Percentiles rank a stretch among this genome's conserved stretches.
Conservation (phyloP, 108 stramenopile genomes). For the Cyclotella cryptica region DNA sequence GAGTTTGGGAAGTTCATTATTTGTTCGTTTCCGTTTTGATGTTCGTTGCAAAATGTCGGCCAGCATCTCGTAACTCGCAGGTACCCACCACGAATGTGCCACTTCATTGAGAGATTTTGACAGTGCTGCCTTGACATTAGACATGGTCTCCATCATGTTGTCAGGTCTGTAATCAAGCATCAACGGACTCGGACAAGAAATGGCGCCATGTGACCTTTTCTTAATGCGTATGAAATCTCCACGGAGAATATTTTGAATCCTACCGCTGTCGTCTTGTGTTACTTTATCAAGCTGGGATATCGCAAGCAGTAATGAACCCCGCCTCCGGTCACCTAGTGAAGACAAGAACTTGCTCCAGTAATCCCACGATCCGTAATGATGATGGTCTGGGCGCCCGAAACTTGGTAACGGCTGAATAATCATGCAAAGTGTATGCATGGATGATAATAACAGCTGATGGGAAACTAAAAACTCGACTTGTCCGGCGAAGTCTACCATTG, state of each 20-base stretch:
- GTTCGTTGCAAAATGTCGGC: not conserved
- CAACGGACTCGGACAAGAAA: slow-evolving; percentile 10
- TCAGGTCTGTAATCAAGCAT: slow-evolving; percentile 29
- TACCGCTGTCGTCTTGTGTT: not conserved
- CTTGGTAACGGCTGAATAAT: slow-evolving; percentile 31
- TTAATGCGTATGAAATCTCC: slow-evolving; percentile 15
- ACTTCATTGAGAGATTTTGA: slow-evolving; percentile 20
- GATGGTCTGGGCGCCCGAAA: slow-evolving; percentile 14
- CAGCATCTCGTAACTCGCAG: slow-evolving; percentile 12
- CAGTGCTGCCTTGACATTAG: slow-evolving; percentile 12
- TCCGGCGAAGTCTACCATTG: slow-evolving; percentile 24
- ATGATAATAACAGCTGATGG: slow-evolving; percentile 28
- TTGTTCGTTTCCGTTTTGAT: slow-evolving; percentile 7
- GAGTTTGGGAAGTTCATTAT: slow-evolving; percentile 30
- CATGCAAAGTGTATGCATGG: slow-evolving; percentile 23
- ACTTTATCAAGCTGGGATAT: slow-evolving; percentile 27
- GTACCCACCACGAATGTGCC: slow-evolving; percentile 16
- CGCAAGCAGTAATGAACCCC: slow-evolving; percentile 25
- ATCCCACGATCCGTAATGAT: slow-evolving; percentile 21
- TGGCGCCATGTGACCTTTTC: slow-evolving; percentile 12
- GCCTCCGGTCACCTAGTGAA: slow-evolving; percentile 27
- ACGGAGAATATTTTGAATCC: not conserved
- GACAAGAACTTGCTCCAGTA: slow-evolving; percentile 27
- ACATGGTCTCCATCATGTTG: slow-evolving; percentile 13
- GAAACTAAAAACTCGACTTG: slow-evolving; percentile 26